Conservation (phyloP, 345 rosid species). For the Rhodamnia rubescens region DNA sequence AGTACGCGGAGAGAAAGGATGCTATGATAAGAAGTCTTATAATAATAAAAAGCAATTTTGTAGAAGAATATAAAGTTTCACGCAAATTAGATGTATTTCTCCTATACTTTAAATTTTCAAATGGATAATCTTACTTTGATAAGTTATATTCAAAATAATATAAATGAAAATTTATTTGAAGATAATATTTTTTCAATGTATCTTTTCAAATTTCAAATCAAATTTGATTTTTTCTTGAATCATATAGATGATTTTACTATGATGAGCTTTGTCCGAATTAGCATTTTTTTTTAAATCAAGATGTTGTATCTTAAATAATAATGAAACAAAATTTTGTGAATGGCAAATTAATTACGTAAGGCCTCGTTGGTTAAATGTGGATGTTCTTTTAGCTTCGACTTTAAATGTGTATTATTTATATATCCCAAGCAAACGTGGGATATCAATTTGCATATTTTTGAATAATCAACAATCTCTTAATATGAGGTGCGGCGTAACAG, state of each 20-base stretch:
- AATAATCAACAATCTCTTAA: rapidly evolving
- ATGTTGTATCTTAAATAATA: not conserved
- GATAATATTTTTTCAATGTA: not conserved
- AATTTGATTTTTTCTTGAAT: not conserved
- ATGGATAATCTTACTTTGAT: not conserved
- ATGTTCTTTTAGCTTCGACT: not conserved
- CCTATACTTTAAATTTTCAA: not conserved
- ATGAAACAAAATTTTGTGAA: not conserved
- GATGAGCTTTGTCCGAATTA: not conserved
- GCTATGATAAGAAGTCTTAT: too few relatives aligned
- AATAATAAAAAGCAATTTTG: too few relatives aligned
- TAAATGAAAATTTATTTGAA: not conserved
- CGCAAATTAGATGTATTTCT: not conserved
- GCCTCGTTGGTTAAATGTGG: not conserved
- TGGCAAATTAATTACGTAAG: not conserved
- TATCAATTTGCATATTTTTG: not conserved
- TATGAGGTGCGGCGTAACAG: not conserved
- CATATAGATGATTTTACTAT: not conserved
- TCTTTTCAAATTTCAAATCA: not conserved
- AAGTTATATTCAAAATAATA: not conserved
- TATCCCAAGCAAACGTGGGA: rapidly evolving
- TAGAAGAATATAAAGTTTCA: too few relatives aligned
- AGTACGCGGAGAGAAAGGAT: too few relatives aligned
- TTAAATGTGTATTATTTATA: not conserved
- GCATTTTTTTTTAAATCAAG: not conserved